Percentiles rank a stretch among this genome's conserved stretches.
These are phyloP conservation scores for Cladophialophora bantiana DNA, from an alignment of 2,329 filamentous ascomycete species.

Conservation along the genomic window DNA sequence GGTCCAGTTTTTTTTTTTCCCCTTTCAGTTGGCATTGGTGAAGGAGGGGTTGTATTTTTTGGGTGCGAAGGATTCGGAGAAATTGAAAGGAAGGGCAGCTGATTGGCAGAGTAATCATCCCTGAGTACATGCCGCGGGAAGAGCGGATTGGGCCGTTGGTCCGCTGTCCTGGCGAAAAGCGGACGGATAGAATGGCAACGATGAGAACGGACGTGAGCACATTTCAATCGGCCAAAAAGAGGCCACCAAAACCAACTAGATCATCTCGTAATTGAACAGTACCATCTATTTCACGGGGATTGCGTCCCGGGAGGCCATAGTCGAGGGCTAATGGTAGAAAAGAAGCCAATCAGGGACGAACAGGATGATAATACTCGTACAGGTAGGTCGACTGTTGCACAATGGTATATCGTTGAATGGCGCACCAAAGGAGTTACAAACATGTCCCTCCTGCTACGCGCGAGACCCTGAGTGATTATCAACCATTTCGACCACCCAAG, in stretches of 20 bases:
- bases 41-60: too few species aligned
- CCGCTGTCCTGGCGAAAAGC: background rate
- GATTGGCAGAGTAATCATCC: background rate
- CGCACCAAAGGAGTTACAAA: slow-evolving; percentile 7
- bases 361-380: slow-evolving; percentile 2
- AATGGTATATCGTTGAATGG: slow-evolving; percentile 10
- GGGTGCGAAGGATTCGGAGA: too few species aligned
- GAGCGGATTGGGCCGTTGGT: background rate
- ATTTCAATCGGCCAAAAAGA: background rate
- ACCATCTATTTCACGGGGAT: background rate
- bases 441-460: slow-evolving; percentile 1
- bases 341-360: background rate
- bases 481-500: slow-evolving; percentile 30
- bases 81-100: background rate
- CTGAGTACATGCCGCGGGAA: background rate
- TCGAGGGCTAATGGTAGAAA: background rate
- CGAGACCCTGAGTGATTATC: slow-evolving; percentile 32
- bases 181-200: background rate
- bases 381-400: slow-evolving; percentile 6
- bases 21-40: slow-evolving; percentile 14
- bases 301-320: background rate
- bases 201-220: background rate
- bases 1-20: slow-evolving; percentile 42
- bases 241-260: background rate
- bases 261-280: background rate